Evolutionary conservation across 495 filamentous ascomycete species (phyloP), one percentile per base, ranked within the genome.

Genomic region (Aspergillus biplanus): DNA sequence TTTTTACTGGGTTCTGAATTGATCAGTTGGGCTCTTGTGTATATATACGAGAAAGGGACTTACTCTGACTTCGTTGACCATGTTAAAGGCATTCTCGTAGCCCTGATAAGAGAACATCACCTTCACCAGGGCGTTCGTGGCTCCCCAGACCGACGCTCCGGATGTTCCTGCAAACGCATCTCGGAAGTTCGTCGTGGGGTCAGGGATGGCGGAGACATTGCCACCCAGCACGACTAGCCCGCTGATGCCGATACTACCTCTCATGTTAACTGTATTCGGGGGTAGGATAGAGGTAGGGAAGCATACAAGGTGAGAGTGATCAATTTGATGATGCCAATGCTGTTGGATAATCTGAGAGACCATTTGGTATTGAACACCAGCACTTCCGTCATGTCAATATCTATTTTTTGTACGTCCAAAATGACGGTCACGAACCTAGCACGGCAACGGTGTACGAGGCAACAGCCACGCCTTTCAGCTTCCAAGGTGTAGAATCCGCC

Each of bases 31-130:
- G 35, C 33, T 16, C 34, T 58, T 27, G 47, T 4, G 31, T 15
- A 16, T 61, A 35, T 44, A 37, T 8, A n/a, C n/a, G 13, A 52
- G 11, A 63, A 4, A 58, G 68, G 11, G 66, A 9, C 73, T 56
- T 35, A 83, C 80, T 69, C 83, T 86, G 60, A 89, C 81, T 71
- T 90, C 88, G 61, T 88, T 88, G 47, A 88, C 85, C 16, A 90
- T 75, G 57, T 85, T 84, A 66, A 89, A 89, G 0, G 87, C 85
- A 65, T 89, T 89, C 9, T 71, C 68, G 54, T 84, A 90, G 0
- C 88, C 87, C 0, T 77, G 67, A 64, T 89, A 90, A 0, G 87
- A 82, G 63, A 88, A 89, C 35, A 87, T 81, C 39, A 90, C 80
- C 52, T 85, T 86, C 62, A 87, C 79, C 27, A 89, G 66, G 9